Conservation (phyloP, 345 rosid genomes). For the Boechera divaricarpa region DNA sequence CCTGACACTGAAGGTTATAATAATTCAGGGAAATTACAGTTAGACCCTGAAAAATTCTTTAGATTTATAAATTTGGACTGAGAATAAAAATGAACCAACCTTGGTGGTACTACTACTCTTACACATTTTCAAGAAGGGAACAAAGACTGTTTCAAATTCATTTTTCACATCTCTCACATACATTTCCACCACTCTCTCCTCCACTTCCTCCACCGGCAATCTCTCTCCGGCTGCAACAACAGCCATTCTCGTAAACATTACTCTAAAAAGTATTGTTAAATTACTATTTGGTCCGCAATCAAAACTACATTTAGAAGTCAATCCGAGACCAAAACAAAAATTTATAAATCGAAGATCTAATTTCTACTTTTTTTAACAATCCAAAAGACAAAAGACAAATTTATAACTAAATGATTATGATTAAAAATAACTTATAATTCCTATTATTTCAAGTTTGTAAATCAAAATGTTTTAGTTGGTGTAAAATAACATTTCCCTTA, state of each 20-base stretch:
- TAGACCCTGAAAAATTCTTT: not conserved
- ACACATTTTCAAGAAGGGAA: slow-evolving; percentile 66
- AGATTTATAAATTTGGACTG: slow-evolving; percentile 1
- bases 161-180: slow-evolving; percentile 65
- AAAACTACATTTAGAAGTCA: not conserved
- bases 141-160: slow-evolving; percentile 55
- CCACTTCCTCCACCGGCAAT: slow-evolving; percentile 66
- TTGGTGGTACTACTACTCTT: slow-evolving; percentile 49
- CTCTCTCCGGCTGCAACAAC: slow-evolving; percentile 62
- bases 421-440: too few relatives aligned
- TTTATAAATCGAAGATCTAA: not conserved
- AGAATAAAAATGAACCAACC: slow-evolving; percentile 17
- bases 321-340: too few relatives aligned
- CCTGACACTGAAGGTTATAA: slow-evolving; percentile 46
- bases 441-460: too few relatives aligned
- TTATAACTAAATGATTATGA: too few relatives aligned
- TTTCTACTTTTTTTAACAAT: too few relatives aligned
- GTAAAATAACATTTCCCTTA: too few relatives aligned
- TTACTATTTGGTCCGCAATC: not conserved
- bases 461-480: too few relatives aligned
- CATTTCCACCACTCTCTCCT: slow-evolving; percentile 65
- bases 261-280: not conserved
- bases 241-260: not conserved
- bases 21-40: slow-evolving; percentile 1
- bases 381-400: too few relatives aligned